Conservation (phyloP, 1,284 basidiomycete genomes). For the Hemileia vastatrix region DNA sequence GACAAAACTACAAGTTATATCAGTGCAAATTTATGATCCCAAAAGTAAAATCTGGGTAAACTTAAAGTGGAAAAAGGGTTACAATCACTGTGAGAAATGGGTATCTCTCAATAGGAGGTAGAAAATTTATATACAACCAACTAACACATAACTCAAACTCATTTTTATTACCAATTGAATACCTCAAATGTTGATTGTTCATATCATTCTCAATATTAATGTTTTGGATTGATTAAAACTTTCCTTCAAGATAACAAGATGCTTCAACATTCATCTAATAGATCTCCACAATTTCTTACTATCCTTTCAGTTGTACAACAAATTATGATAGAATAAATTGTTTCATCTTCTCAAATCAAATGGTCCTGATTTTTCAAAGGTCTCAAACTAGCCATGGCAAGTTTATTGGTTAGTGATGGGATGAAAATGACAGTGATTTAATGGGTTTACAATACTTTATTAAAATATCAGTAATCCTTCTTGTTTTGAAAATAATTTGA, state of each 20-base stretch:
- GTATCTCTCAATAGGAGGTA: no score
- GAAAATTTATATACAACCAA: no score
- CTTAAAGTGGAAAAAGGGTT: no score
- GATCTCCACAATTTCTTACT: neutral
- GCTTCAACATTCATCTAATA: slow-evolving; percentile 4
- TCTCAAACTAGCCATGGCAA: slow-evolving; percentile 30
- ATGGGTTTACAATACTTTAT: slow-evolving; percentile 21
- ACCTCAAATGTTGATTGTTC: neutral
- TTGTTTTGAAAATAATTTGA: no score
- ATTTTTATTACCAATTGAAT: no score
- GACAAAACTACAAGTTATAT: no score
- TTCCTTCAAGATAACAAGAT: slow-evolving; percentile 18
- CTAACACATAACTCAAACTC: no score
- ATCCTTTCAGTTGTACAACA: neutral
- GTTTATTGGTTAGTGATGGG: slow-evolving; percentile 33
- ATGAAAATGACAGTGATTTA: slow-evolving; percentile 32
- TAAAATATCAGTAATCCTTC: no score
- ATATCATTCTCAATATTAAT: neutral
- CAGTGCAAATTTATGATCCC: no score
- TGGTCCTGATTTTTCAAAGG: slow-evolving; percentile 30
- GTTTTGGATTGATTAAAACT: slow-evolving; percentile 11
- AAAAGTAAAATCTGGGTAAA: no score
- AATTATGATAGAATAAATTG: slow-evolving; percentile 6
- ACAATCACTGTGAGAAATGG: no score
- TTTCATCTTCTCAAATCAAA: slow-evolving; percentile 21